These are phyloP conservation scores for Scutellaria minor DNA, from an alignment of 257 asterid genomes.

Conservation along the genomic window DNA sequence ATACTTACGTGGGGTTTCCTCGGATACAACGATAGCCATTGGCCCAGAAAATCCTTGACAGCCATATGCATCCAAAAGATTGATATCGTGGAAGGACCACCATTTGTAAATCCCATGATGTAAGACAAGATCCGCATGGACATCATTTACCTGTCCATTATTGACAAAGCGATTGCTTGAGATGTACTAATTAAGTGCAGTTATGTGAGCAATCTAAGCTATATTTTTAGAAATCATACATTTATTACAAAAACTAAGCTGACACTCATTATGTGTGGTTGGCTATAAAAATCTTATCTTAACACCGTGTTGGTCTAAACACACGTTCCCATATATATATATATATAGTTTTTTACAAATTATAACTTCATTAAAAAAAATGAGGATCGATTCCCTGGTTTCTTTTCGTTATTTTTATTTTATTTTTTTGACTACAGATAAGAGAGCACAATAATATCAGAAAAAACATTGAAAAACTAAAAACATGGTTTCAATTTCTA, in stretches of 20 bases:
- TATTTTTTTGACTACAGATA: too few species aligned
- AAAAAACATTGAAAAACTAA: not conserved
- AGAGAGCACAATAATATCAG: not conserved
- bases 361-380: too few species aligned
- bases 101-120: slow-evolving; percentile 65
- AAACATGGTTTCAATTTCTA: not conserved
- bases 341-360: too few species aligned
- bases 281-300: too few species aligned
- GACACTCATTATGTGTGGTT: too few species aligned
- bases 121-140: slow-evolving; percentile 77
- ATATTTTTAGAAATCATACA: not conserved
- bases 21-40: slow-evolving; percentile 93
- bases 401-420: not conserved
- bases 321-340: too few species aligned
- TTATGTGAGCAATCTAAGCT: not conserved
- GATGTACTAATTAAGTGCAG: slow-evolving; percentile 16
- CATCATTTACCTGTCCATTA: slow-evolving; percentile 65
- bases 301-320: too few species aligned
- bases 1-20: slow-evolving; percentile 98
- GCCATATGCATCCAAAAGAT: slow-evolving; percentile 49
- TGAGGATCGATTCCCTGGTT: not conserved
- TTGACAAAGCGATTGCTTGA: slow-evolving; percentile 18
- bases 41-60: slow-evolving; percentile 87
- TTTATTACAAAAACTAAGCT: too few species aligned
- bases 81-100: slow-evolving; percentile 99